Evolutionary conservation across 2,329 filamentous ascomycete genomes (phyloP), one percentile per base, ranked within the genome.

Genomic region (Colletotrichum liaoningense): DNA sequence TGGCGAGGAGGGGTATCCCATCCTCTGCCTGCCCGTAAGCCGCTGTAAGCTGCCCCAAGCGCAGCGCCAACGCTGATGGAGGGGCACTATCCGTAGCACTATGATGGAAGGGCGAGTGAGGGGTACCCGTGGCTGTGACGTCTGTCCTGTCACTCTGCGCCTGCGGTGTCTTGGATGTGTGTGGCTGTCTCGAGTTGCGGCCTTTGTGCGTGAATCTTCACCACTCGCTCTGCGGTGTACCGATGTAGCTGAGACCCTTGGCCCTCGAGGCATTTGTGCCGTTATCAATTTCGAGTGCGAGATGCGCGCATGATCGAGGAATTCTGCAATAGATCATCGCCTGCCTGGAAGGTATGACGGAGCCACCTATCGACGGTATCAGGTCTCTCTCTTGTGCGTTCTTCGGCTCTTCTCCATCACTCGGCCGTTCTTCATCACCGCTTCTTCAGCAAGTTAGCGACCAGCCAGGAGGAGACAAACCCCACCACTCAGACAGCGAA

Each of bases 111-210:
- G 54, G 14, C 38, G 38, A 42, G 63, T 42, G 26, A 56, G 35
- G 22, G 19, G 22, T 42, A 35, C 12, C 30, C 5, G 69, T 62
- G 70, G 67, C 70, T 65, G 67, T 73, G 67, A 73, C 70, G 67
- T 73, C 67, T 63, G 62, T 33, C 56, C 14, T 49, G 58, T 35
- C 42, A n/a, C n/a, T 55, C 22, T 56, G 24, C n/a, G 54, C 12
- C 4, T 49, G 8, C 19, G 19, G 3, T n/a, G 9, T 54, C 26
- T 26, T 26, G 26, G 26, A 26, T 26, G 67, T 49, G 26, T 38
- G 60, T 73, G 42, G 70, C 70, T 69, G 66, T 55, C 62, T 65
- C 60, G 63, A 38, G 22, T 73, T 73, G 70, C 67, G 70, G 55
- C 42, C 57, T 73, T 73, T 73, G 60, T 70, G 70, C 70, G 67